These are phyloP conservation scores for Yarrowia divulgata DNA, from an alignment of 805 yeast species.

Conservation along the genomic window DNA sequence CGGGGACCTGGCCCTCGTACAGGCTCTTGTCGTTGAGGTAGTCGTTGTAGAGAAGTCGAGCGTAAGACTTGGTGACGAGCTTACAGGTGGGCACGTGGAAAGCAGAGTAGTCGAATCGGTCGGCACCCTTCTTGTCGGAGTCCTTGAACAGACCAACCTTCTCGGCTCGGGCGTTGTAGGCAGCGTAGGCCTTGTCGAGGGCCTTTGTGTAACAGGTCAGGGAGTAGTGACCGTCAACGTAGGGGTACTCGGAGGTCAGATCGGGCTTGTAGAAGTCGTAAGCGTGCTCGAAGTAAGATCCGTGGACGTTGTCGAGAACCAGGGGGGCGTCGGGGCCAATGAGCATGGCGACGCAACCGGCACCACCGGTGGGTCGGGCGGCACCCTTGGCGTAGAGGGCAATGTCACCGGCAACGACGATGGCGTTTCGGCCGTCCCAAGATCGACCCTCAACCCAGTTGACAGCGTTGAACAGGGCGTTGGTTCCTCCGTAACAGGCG, in stretches of 20 bases:
- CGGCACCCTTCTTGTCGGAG: constrained; percentile 56
- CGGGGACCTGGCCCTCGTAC: constrained; percentile 60
- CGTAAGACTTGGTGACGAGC: constrained; percentile 89
- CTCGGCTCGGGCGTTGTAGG: constrained; percentile 78
- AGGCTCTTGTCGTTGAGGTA: constrained; percentile 71
- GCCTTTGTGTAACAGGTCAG: constrained; percentile 93
- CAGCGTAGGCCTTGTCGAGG: constrained; percentile 81
- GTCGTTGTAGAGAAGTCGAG: constrained; percentile 89
- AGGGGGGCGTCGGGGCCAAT: constrained; percentile 98
- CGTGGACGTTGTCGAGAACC: constrained; percentile 87
- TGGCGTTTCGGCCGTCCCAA: constrained; percentile 98
- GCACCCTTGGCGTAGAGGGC: constrained; percentile 97
- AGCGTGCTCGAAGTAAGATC: constrained; percentile 94
- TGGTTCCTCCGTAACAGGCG: constrained; percentile 99
- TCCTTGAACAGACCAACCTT: constrained; percentile 57
- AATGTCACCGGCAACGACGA: constrained; percentile 97
- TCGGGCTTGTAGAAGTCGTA: constrained; percentile 99
- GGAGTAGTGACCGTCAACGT: constrained; percentile 96
- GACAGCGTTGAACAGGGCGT: constrained; percentile 89
- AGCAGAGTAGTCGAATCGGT: constrained; percentile 86
- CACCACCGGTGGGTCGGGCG: constrained; percentile 99
- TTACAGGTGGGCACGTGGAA: constrained; percentile 99
- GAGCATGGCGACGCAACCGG: constrained; percentile 92
- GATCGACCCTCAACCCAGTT: constrained; percentile 96
- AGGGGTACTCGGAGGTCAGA: constrained; percentile 94